phyloP scores from a whole-genome alignment of 1,284 basidiomycete species.

The Mycosarcoma maydis region DNA sequence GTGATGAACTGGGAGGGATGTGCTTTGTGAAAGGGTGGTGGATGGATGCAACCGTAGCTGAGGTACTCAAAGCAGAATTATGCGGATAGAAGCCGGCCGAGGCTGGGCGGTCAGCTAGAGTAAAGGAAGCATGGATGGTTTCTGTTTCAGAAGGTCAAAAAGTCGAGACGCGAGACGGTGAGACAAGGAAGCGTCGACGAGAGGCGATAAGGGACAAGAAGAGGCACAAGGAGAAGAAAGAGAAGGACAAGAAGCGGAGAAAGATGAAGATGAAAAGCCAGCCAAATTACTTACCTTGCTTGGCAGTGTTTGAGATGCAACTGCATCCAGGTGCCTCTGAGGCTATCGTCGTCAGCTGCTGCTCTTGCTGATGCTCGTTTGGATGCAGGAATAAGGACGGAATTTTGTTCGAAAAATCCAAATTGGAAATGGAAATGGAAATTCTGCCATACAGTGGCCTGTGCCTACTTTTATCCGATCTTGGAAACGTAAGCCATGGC shows the following conservation, averaged over 20 bases:
- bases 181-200: not conserved
- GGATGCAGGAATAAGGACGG: not conserved
- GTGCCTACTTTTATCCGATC: not conserved
- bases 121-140: conserved; percentile 8
- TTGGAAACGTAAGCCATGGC: not conserved
- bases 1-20: not conserved
- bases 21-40: not conserved
- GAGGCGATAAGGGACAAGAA: not conserved
- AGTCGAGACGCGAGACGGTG: not conserved
- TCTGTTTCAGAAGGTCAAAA: not conserved
- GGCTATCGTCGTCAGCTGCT: not conserved
- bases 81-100: conserved; percentile 1
- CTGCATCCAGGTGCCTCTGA: not conserved
- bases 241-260: not conserved
- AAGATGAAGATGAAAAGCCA: not conserved
- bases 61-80: not conserved
- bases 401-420: not conserved
- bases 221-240: not conserved
- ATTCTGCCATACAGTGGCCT: not conserved
- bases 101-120: conserved; percentile 7
- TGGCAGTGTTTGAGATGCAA: conserved; percentile 1
- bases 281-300: not conserved
- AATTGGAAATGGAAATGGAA: not conserved
- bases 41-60: not conserved
- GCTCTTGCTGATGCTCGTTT: not conserved